phyloP scores from a whole-genome alignment of 306 rosid genomes.

The Rosa chinensis region DNA sequence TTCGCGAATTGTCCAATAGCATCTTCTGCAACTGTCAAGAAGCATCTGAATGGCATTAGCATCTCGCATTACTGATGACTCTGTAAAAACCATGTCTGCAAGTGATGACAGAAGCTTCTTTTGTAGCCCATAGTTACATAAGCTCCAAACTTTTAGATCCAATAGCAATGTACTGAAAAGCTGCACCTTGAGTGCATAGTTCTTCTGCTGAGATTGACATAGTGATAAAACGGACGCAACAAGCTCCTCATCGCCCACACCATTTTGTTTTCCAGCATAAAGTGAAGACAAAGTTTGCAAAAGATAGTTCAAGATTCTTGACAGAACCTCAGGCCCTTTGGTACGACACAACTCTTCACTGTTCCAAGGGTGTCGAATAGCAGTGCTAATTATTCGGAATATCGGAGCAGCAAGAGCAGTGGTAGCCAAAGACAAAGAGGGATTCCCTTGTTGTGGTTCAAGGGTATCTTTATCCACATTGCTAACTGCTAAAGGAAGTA shows the following conservation, averaged over 20 bases:
- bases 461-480: conserved; percentile 65
- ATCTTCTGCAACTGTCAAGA: conserved; percentile 92
- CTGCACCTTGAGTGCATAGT: conserved; percentile 79
- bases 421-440: conserved; percentile 68
- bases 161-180: conserved; percentile 78
- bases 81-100: conserved; percentile 97
- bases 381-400: conserved; percentile 73
- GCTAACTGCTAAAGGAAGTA: conserved; percentile 85
- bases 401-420: conserved; percentile 80
- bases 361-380: conserved; percentile 79
- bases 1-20: conserved; percentile 89
- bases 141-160: conserved; percentile 93
- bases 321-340: conserved; percentile 96
- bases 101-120: conserved; percentile 98
- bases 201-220: conserved; percentile 80
- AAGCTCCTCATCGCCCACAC: conserved; percentile 90
- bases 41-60: conserved; percentile 99
- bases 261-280: conserved; percentile 59
- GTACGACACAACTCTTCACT: conserved; percentile 77
- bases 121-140: conserved; percentile 93
- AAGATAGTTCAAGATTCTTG: conserved; percentile 86
- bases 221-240: conserved; percentile 87
- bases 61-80: conserved; percentile 83
- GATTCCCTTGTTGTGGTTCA: conserved; percentile 68
- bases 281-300: conserved; percentile 72